These are phyloP conservation scores for Haematococcus sp. DNA, from an alignment of 139 green algal genomes.

Conservation along the genomic window DNA sequence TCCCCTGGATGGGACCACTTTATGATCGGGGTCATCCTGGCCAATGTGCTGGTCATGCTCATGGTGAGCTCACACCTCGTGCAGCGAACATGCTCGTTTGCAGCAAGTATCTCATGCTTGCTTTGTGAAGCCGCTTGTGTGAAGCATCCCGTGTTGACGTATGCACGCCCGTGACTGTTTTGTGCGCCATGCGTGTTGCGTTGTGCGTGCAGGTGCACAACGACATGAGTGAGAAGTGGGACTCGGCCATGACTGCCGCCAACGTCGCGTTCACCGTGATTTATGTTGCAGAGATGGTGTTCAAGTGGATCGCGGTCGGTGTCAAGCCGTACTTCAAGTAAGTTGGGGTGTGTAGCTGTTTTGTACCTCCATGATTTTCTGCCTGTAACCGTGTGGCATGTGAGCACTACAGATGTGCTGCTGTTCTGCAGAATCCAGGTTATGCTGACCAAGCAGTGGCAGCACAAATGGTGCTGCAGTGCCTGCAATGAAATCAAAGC, in stretches of 20 bases:
- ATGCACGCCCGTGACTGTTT: neutral
- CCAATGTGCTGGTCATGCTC: conserved; percentile 51
- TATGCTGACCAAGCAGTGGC: no score
- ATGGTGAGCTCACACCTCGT: conserved; percentile 30
- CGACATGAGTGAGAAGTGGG: neutral
- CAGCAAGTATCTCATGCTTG: no score
- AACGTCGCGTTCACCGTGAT: conserved; percentile 62
- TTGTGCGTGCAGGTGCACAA: neutral
- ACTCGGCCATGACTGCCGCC: neutral
- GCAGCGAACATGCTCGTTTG: no score
- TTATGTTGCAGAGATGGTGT: conserved; percentile 52
- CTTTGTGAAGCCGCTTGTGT: no score
- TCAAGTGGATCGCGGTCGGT: conserved; percentile 54
- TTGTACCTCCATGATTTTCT: no score
- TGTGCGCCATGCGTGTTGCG: neutral
- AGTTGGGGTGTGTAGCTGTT: no score
- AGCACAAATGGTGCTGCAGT: no score
- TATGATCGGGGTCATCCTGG: conserved; percentile 58
- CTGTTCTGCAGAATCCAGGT: no score
- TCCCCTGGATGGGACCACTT: conserved; percentile 44
- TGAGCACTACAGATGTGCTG: no score
- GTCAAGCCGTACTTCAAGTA: conserved; percentile 43
- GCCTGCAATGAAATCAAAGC: no score
- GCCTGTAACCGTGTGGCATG: no score
- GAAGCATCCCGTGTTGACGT: no score